A percentile compares a stretch with the other conserved stretches of the same genome.
These are phyloP conservation scores for Aegilops umbellulata DNA, from an alignment of 176 grass and related monocot species.

Conservation along the genomic window DNA sequence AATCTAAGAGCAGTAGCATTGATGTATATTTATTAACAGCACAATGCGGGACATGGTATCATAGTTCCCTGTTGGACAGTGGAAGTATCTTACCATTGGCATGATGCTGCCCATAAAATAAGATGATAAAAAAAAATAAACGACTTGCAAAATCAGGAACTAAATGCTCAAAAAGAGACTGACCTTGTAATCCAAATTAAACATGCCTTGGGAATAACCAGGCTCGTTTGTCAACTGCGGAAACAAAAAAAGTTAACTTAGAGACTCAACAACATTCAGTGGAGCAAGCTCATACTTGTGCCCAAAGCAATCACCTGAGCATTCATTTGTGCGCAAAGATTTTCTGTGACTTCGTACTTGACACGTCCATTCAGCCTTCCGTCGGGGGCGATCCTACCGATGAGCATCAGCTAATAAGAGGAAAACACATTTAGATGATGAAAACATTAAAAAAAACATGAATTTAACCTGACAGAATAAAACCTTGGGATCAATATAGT, in stretches of 20 bases:
- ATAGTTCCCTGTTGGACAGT: background rate
- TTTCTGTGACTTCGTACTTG: slow-evolving; percentile 52
- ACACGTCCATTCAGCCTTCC: slow-evolving; percentile 54
- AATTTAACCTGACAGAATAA: background rate
- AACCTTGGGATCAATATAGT: slow-evolving; percentile 67
- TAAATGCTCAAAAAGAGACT: slow-evolving; percentile 24
- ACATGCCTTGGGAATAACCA: slow-evolving; percentile 61
- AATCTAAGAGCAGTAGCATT: background rate
- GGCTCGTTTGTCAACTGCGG: slow-evolving; percentile 73
- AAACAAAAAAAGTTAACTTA: slow-evolving; percentile 27
- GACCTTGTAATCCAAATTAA: slow-evolving; percentile 70
- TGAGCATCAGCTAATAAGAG: slow-evolving; percentile 62
- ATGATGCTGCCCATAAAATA: background rate
- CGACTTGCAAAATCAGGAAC: background rate
- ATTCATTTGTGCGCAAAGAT: slow-evolving; percentile 55
- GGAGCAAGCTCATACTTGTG: background rate
- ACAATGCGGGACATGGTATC: background rate
- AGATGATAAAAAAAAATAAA: background rate
- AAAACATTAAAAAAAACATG: background rate
- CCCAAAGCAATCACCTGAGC: slow-evolving; percentile 54
- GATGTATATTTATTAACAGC: slow-evolving; percentile 9
- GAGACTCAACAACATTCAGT: background rate
- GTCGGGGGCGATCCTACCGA: slow-evolving; percentile 51
- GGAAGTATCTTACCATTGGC: background rate
- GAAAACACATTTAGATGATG: background rate